phyloP scores from a whole-genome alignment of 1,284 basidiomycete species.

The Coriolopsis trogii region DNA sequence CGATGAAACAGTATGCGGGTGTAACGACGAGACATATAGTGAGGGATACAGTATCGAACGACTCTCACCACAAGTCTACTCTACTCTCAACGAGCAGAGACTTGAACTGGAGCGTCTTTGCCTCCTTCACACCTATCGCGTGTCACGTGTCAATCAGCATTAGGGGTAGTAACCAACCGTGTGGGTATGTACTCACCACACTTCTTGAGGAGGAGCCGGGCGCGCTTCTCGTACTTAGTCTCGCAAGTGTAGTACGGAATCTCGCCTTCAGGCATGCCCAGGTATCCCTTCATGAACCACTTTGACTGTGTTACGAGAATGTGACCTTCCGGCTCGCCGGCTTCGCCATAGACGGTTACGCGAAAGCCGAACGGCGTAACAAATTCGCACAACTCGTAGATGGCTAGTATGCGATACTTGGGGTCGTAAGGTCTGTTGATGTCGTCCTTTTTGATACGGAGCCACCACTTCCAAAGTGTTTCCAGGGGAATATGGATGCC shows the following conservation, averaged over 20 bases:
- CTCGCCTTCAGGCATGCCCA: background rate
- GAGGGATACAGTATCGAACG: too few species aligned
- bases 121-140: too few species aligned
- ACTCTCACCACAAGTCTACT: too few species aligned
- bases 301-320: background rate
- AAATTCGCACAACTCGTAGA: background rate
- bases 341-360: background rate
- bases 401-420: background rate
- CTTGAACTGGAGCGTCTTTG: too few species aligned
- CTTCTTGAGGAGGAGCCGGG: background rate
- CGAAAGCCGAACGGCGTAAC: background rate
- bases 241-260: background rate
- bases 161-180: too few species aligned
- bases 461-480: background rate
- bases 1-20: too few species aligned
- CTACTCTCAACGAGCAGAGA: too few species aligned
- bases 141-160: too few species aligned
- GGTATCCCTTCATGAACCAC: background rate
- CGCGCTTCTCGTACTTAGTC: background rate
- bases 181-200: background rate
- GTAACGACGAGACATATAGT: too few species aligned
- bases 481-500: background rate
- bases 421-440: background rate
- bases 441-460: background rate
- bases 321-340: background rate